Percentiles rank a stretch among this genome's conserved stretches.
Conservation (phyloP, 2,329 filamentous ascomycete genomes). For the Grosmannia clavigera region DNA sequence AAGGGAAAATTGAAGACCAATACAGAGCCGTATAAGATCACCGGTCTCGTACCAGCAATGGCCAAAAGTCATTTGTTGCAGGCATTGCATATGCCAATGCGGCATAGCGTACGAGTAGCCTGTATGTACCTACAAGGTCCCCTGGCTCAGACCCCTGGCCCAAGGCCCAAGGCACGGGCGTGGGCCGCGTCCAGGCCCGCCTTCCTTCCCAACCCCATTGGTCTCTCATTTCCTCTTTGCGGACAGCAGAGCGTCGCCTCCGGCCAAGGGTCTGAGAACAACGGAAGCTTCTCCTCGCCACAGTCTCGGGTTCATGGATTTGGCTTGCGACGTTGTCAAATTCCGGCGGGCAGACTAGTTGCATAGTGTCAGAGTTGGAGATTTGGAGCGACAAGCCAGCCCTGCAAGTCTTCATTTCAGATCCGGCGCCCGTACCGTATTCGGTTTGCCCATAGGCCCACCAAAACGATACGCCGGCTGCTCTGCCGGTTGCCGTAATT, state of each 20-base stretch:
- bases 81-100: neutral
- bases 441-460: neutral
- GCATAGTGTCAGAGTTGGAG: neutral
- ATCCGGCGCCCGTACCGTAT: neutral
- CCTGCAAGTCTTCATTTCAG: neutral
- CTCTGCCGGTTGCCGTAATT: no score
- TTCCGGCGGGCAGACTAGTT: neutral
- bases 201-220: neutral
- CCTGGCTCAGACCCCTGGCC: neutral
- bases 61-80: neutral
- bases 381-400: neutral
- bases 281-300: conserved; percentile 3
- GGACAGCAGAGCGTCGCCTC: neutral
- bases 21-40: no score
- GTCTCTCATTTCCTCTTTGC: neutral
- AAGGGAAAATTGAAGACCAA: neutral
- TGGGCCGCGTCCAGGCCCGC: neutral
- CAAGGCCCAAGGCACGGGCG: neutral
- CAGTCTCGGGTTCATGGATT: conserved; percentile 7
- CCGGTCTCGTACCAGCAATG: no score
- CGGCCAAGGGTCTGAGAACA: conserved; percentile 4
- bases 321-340: neutral
- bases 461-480: neutral
- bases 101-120: conserved; percentile 2
- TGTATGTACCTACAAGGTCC: neutral